Percentiles rank a stretch among this genome's conserved stretches.
These are phyloP conservation scores for Neurospora crassa DNA, from an alignment of 2,329 filamentous ascomycete species.

Conservation along the genomic window DNA sequence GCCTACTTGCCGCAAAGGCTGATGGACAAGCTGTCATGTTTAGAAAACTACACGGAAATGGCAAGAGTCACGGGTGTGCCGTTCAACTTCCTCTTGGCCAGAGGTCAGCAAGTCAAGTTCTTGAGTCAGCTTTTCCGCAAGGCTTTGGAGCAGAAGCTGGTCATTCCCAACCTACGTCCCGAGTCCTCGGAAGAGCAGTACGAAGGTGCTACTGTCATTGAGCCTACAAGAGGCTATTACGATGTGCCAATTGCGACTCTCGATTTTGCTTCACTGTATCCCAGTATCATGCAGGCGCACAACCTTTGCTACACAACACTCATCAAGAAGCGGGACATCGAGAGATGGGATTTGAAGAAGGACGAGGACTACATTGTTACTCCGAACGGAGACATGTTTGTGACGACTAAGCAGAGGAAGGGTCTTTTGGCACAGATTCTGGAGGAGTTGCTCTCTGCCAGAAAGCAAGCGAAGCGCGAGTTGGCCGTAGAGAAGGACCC, in stretches of 20 bases:
- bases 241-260: slow-evolving; percentile 91
- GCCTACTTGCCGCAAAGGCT: slow-evolving; percentile 88
- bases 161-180: slow-evolving; percentile 76
- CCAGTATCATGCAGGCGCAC: slow-evolving; percentile 97
- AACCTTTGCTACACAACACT: slow-evolving; percentile 97
- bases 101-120: slow-evolving; percentile 96
- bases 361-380: slow-evolving; percentile 96
- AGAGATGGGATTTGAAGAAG: slow-evolving; percentile 68
- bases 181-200: slow-evolving; percentile 79
- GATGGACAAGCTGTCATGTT: slow-evolving; percentile 94
- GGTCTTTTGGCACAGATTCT: slow-evolving; percentile 90
- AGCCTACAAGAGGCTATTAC: slow-evolving; percentile 88
- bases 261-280: slow-evolving; percentile 97
- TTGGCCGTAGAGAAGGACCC: slow-evolving; percentile 81
- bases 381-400: slow-evolving; percentile 88
- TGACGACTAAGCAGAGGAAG: slow-evolving; percentile 79
- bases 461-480: slow-evolving; percentile 92
- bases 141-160: slow-evolving; percentile 82
- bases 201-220: slow-evolving; percentile 95
- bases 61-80: slow-evolving; percentile 97
- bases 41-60: slow-evolving; percentile 99
- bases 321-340: slow-evolving; percentile 66
- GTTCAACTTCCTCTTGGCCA: slow-evolving; percentile 85
- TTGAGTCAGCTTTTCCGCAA: slow-evolving; percentile 96
- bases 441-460: slow-evolving; percentile 80